These are phyloP conservation scores for Lippia alba DNA, from an alignment of 305 asterid genomes.

Conservation along the genomic window DNA sequence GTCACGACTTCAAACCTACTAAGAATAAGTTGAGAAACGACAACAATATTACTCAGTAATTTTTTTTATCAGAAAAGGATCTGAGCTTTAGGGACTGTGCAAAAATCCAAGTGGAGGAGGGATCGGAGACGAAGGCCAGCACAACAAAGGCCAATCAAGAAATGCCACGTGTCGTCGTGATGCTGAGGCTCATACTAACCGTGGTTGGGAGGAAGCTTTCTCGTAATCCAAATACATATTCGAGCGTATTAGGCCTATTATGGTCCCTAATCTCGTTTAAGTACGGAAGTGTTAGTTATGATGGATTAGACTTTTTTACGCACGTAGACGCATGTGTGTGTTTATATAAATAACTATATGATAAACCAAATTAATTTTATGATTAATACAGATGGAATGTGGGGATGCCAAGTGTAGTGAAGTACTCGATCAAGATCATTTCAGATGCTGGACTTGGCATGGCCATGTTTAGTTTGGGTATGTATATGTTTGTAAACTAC, in stretches of 20 bases:
- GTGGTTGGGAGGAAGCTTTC: constrained; percentile 76
- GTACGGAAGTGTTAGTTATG: too few relatives aligned
- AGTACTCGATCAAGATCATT: constrained; percentile 68
- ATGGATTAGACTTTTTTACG: too few relatives aligned
- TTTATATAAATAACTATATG: neutral
- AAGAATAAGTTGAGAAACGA: too few relatives aligned
- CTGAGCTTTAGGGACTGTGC: constrained; percentile 72
- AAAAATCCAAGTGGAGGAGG: constrained; percentile 44
- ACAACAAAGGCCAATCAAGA: constrained; percentile 42
- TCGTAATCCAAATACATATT: constrained; percentile 79
- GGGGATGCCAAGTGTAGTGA: constrained; percentile 71
- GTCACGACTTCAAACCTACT: too few relatives aligned
- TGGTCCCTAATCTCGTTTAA: constrained; percentile 76
- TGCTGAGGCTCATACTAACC: constrained; percentile 57
- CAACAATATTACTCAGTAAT: too few relatives aligned
- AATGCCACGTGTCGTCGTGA: constrained; percentile 68
- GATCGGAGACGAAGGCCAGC: constrained; percentile 19
- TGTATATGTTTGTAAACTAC: neutral
- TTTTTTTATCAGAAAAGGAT: constrained; percentile 52
- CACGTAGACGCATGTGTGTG: too few relatives aligned
- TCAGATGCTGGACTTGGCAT: constrained; percentile 87
- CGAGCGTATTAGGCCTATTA: constrained; percentile 65
- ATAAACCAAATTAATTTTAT: neutral
- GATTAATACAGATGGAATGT: constrained; percentile 70
- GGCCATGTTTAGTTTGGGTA: constrained; percentile 88